Percentiles rank a stretch among this genome's conserved stretches.
These are phyloP conservation scores for Rhodotorula sp. DNA, from an alignment of 1,284 basidiomycete species.

Conservation along the genomic window DNA sequence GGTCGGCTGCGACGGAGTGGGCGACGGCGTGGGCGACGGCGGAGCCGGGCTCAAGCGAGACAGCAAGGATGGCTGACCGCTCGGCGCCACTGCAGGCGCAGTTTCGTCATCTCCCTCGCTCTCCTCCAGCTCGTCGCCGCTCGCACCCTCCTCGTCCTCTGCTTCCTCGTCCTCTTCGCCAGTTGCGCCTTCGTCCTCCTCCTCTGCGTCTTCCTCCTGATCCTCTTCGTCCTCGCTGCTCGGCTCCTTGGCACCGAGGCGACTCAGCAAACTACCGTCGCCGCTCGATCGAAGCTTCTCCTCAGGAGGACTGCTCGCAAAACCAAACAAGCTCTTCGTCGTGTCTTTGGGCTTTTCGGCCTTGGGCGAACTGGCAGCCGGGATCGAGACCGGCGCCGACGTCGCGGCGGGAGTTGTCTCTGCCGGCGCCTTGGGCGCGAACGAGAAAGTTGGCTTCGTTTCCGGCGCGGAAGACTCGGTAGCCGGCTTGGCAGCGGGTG, in stretches of 20 bases:
- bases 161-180: conserved; percentile 13
- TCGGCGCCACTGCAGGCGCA: neutral
- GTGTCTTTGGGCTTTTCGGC: conserved; percentile 7
- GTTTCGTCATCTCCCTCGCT: conserved; percentile 5
- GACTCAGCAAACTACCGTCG: conserved; percentile 14
- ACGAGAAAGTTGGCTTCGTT: conserved; percentile 8
- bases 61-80: conserved; percentile 20
- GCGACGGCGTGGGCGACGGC: neutral
- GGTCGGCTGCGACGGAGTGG: neutral
- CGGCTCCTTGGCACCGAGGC: neutral
- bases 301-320: conserved; percentile 32
- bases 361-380: neutral
- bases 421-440: neutral
- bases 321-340: conserved; percentile 38
- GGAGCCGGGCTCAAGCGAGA: conserved; percentile 21
- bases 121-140: conserved; percentile 14
- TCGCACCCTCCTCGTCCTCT: conserved; percentile 8
- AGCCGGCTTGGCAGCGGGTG: neutral
- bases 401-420: neutral
- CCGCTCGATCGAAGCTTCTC: conserved; percentile 6
- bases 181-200: conserved; percentile 13
- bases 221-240: neutral
- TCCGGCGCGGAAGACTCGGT: neutral
- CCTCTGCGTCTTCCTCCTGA: conserved; percentile 3
- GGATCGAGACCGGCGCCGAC: neutral